Conservation (phyloP, 1,284 basidiomycete species). For the Cutaneotrichosporon spelunceum region DNA sequence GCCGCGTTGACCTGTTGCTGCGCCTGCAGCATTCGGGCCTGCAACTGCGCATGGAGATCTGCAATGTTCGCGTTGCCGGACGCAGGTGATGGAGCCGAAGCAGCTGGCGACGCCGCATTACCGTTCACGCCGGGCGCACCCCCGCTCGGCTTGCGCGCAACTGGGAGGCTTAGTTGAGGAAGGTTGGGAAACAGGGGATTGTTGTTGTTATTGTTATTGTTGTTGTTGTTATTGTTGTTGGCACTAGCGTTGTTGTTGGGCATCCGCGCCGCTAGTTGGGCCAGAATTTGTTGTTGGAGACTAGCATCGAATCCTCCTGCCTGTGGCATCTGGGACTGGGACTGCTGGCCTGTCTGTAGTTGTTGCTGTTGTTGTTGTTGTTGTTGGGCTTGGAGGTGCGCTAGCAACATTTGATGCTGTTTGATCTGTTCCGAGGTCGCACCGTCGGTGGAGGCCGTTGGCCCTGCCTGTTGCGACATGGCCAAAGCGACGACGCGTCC, state of each 20-base stretch:
- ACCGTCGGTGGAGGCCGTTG: constrained; percentile 14
- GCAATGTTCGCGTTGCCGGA: constrained; percentile 14
- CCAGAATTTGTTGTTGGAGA: constrained; percentile 21
- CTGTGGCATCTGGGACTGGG: neutral
- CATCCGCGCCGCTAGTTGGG: constrained; percentile 18
- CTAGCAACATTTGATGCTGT: constrained; percentile 11
- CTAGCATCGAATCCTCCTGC: constrained; percentile 9
- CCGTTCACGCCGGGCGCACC: neutral
- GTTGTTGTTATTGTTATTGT: neutral
- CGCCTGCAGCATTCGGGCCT: constrained; percentile 22
- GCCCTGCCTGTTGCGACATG: constrained; percentile 20
- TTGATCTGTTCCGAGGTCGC: constrained; percentile 4
- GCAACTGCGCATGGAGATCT: constrained; percentile 22
- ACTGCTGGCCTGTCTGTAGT: constrained; percentile 11
- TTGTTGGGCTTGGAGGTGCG: constrained; percentile 3
- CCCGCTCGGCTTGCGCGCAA: constrained; percentile 12
- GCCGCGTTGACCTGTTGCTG: constrained; percentile 29
- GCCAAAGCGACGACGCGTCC: constrained; percentile 13
- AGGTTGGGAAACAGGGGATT: constrained; percentile 15
- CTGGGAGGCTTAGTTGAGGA: constrained; percentile 14
- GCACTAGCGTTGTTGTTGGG: constrained; percentile 7
- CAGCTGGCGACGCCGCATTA: constrained; percentile 5
- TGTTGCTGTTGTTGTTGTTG: constrained; percentile 9
- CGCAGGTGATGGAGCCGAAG: constrained; percentile 4
- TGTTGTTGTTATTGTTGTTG: constrained; percentile 9